Evolutionary conservation across 1,284 basidiomycete genomes (phyloP).

Genomic region (Ustilago crameri): DNA sequence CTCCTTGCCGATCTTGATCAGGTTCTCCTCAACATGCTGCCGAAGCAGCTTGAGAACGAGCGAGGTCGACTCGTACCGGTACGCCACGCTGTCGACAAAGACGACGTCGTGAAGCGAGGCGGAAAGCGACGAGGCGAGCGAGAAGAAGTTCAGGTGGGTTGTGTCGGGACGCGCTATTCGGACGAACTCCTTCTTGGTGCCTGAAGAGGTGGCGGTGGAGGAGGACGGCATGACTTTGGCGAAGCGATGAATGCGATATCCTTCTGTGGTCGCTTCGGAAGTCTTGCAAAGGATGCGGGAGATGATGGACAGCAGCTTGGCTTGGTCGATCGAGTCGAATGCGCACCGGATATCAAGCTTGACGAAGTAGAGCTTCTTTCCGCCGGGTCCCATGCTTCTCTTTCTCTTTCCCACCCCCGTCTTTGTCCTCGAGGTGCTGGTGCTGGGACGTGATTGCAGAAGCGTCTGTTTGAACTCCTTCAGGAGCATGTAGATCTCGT

Average conservation of each 20-base stretch:
- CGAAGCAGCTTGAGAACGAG: slow-evolving; percentile 80
- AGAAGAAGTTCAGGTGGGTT: slow-evolving; percentile 79
- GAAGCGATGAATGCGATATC: slow-evolving; percentile 60
- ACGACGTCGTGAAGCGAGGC: slow-evolving; percentile 78
- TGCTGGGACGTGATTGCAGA: not conserved
- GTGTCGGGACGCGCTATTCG: slow-evolving; percentile 70
- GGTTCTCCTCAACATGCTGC: slow-evolving; percentile 89
- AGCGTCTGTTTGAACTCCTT: slow-evolving; percentile 39
- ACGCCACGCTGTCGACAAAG: slow-evolving; percentile 84
- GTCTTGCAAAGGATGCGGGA: slow-evolving; percentile 70
- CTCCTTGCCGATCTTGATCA: slow-evolving; percentile 76
- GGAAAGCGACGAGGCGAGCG: slow-evolving; percentile 71
- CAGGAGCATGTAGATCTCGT: slow-evolving; percentile 69
- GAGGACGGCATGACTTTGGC: slow-evolving; percentile 47
- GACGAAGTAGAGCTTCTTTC: slow-evolving; percentile 78
- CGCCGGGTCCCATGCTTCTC: not conserved
- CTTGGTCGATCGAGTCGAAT: slow-evolving; percentile 95
- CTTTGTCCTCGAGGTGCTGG: not conserved
- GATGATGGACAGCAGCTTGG: slow-evolving; percentile 82
- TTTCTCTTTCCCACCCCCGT: not conserved
- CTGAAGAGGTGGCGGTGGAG: not conserved
- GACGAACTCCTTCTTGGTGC: slow-evolving; percentile 34
- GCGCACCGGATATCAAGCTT: slow-evolving; percentile 95
- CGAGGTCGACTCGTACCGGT: slow-evolving; percentile 72
- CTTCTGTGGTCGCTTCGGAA: slow-evolving; percentile 16